Percentiles rank a stretch among this genome's conserved stretches.
These are phyloP conservation scores for Verticillium zaregamsianum DNA, from an alignment of 2,329 filamentous ascomycete genomes.

Conservation along the genomic window DNA sequence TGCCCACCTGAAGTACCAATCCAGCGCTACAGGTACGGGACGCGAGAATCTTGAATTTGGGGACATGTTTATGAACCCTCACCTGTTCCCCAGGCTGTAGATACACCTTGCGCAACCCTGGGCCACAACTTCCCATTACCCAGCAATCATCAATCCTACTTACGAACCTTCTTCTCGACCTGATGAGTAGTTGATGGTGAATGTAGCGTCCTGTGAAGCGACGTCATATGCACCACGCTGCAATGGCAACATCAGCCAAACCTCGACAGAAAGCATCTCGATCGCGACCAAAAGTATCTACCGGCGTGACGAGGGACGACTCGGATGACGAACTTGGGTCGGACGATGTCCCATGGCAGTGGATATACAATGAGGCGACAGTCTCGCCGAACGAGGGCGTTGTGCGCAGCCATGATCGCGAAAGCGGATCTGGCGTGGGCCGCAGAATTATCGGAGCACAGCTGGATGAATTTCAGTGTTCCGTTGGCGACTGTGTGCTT, in stretches of 20 bases:
- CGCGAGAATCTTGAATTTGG: no score
- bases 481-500: conserved; percentile 76
- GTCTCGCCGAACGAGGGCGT: background rate
- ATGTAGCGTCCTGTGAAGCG: no score
- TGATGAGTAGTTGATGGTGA: no score
- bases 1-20: no score
- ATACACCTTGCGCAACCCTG: no score
- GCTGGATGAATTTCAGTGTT: conserved; percentile 77
- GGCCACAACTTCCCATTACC: no score
- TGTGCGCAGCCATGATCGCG: conserved; percentile 5
- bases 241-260: background rate
- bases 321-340: conserved; percentile 82
- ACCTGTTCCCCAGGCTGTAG: no score
- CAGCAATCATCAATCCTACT: no score
- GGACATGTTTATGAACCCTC: no score
- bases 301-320: conserved; percentile 66
- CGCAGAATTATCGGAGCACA: conserved; percentile 71
- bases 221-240: background rate
- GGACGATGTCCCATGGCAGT: conserved; percentile 73
- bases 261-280: background rate
- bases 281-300: background rate
- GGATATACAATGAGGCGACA: conserved; percentile 58
- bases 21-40: no score
- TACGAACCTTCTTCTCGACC: no score
- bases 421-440: background rate